Conservation (phyloP, 108 stramenopile genomes). For the Pinguiococcus pyrenoidosus region DNA sequence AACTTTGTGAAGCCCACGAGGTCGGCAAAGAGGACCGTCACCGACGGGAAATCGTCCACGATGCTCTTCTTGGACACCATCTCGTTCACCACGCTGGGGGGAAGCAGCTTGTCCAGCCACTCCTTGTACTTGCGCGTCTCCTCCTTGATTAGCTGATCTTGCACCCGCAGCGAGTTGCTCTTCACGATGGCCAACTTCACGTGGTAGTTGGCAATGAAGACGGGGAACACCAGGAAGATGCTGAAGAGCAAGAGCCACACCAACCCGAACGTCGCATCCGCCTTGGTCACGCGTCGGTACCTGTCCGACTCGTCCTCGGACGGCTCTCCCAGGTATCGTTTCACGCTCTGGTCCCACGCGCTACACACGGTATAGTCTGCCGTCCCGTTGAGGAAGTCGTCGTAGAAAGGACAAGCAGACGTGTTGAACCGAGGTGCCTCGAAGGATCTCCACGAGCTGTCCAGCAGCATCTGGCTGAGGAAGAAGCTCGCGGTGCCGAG, state of each 20-base stretch:
- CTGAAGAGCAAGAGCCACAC: neutral
- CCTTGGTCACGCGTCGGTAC: too few relatives aligned
- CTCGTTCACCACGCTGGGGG: slow-evolving; percentile 5
- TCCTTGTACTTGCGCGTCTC: neutral
- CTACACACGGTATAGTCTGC: too few relatives aligned
- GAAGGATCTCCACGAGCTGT: too few relatives aligned
- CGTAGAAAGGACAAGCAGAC: too few relatives aligned
- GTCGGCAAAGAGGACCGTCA: slow-evolving; percentile 34
- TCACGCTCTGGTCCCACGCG: too few relatives aligned
- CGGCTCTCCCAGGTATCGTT: too few relatives aligned
- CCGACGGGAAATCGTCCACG: slow-evolving; percentile 1
- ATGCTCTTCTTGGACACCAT: slow-evolving; percentile 4
- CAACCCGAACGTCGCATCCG: too few relatives aligned
- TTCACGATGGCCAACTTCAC: neutral
- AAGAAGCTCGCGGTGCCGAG: too few relatives aligned
- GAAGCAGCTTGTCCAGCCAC: slow-evolving; percentile 11
- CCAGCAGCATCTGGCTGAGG: too few relatives aligned
- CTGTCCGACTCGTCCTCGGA: too few relatives aligned
- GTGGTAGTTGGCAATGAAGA: neutral
- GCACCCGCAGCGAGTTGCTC: neutral
- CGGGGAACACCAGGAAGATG: neutral
- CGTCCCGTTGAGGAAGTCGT: too few relatives aligned
- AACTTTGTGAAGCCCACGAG: slow-evolving; percentile 32
- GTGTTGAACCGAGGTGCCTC: too few relatives aligned
- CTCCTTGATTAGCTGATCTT: neutral